phyloP scores from a whole-genome alignment of 768 basidiomycete species.

The Pisolithus tinctorius region DNA sequence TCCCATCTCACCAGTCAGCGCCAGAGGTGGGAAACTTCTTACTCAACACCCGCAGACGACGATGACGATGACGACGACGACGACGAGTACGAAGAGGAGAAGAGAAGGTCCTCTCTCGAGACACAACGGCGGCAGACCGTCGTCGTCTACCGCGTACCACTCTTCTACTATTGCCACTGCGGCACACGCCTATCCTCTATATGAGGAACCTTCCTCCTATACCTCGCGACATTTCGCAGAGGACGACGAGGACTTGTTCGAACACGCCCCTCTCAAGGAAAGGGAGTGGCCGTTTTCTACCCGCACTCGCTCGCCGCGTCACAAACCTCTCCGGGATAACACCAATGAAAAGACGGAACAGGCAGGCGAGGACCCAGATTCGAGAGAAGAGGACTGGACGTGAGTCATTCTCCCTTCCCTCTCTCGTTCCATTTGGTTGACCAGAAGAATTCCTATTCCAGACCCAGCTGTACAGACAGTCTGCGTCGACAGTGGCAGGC shows the following conservation, averaged over 20 bases:
- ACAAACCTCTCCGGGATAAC: conserved; percentile 5
- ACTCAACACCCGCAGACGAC: conserved; percentile 18
- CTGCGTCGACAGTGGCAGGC: conserved; percentile 59
- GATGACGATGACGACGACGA: conserved; percentile 19
- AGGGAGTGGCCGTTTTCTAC: conserved; percentile 7
- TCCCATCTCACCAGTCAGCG: conserved; percentile 17
- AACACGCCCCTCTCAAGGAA: conserved; percentile 22
- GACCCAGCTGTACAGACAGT: conserved; percentile 51
- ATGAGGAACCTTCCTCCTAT: conserved; percentile 25
- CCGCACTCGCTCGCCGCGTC: conserved; percentile 15
- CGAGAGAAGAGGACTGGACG: conserved; percentile 25
- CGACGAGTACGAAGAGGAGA: conserved; percentile 17
- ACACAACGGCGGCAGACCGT: conserved; percentile 16
- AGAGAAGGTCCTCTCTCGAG: conserved; percentile 13
- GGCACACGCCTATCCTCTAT: conserved; percentile 15
- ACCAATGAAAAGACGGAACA: conserved; percentile 16
- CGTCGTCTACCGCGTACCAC: conserved; percentile 16
- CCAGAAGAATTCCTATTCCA: conserved; percentile 13
- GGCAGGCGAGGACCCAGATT: conserved; percentile 1
- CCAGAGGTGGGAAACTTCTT: conserved; percentile 30
- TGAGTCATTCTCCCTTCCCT: conserved; percentile 12
- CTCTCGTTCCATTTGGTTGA: background rate
- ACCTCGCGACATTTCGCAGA: conserved; percentile 22
- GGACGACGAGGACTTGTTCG: conserved; percentile 19
- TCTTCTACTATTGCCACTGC: conserved; percentile 4